Base-by-base conservation (phyloP, 2,329 filamentous ascomycete species). In the Cytospora paraplurivora region DNA sequence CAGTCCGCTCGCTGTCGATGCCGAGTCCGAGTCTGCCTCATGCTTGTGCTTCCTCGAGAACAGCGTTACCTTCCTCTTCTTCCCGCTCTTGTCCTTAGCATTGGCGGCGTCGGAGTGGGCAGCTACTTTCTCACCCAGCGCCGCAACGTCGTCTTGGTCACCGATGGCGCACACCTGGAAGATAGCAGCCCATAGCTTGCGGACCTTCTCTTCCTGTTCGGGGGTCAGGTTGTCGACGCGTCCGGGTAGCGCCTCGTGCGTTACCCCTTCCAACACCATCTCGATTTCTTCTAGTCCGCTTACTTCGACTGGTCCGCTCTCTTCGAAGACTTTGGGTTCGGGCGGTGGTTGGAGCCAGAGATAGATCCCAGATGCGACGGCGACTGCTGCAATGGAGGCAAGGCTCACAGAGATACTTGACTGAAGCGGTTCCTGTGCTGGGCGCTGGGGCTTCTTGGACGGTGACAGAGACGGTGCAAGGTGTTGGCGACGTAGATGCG, bases 161-260 rank as follows among this genome's bases (percentile, higher is more conserved):
- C 77, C 69, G 61, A 93, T 82, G 34, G 89, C 91, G 73, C 90
- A 93, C 52, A 97, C 82, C 67, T 90, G 88, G 68, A 96, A 83
- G 47, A 92, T 83, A 60, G 88, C 80, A 15, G 83, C 77, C 95
- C 95, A 99, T 69, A 98, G 84, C 75, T 96, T 90, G 71, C 89
- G 90, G 64, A 99, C 81, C 78, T 96, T 97, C 67, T 85, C 85
- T 71, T 97, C 92, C 78, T 99, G 88, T 67, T 97, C 93, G 3
- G 87, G 76, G n/a, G 93, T 97, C 64, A 99, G 82, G 69, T 91
- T 97, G 64, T 92, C 93, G 61, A 92, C 85, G 66, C 93, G 88
- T 59, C 95, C 95, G 44, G 89, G 85, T 52, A 83, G 83, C 27
- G 72, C 66, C 69, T 82, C 76, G 35, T 71, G 70, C 32, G 71